These are phyloP conservation scores for Dalbergia cochinchinensis DNA, from an alignment of 306 rosid species.

Conservation along the genomic window DNA sequence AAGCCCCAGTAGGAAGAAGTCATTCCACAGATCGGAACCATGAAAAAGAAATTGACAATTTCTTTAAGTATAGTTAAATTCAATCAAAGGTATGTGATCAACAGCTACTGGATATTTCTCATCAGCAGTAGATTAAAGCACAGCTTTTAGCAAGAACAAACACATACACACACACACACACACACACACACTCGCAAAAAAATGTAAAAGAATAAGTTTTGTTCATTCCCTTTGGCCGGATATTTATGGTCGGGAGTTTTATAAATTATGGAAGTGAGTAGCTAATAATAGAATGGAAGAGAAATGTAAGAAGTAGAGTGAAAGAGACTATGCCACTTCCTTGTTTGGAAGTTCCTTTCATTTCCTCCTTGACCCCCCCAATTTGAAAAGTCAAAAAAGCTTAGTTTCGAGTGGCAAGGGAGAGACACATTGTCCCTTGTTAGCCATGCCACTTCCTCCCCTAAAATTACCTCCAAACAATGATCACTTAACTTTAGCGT, in stretches of 20 bases:
- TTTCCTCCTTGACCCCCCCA: too few relatives aligned
- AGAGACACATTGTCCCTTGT: too few relatives aligned
- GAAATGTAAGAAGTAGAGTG: too few relatives aligned
- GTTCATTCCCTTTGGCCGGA: background rate
- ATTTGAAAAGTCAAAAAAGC: too few relatives aligned
- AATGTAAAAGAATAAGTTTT: background rate
- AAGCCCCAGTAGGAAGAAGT: slow-evolving; percentile 3
- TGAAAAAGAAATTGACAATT: slow-evolving; percentile 38
- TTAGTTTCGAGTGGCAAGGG: too few relatives aligned
- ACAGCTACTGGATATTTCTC: background rate
- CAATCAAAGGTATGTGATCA: slow-evolving; percentile 34
- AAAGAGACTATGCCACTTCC: too few relatives aligned
- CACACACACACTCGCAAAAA: background rate
- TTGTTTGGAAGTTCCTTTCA: too few relatives aligned
- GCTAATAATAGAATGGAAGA: too few relatives aligned
- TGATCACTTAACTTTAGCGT: too few relatives aligned
- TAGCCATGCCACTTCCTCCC: too few relatives aligned
- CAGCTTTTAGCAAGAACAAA: slow-evolving; percentile 23
- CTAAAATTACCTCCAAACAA: too few relatives aligned
- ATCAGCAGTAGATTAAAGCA: slow-evolving; percentile 30
- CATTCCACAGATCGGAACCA: slow-evolving; percentile 26
- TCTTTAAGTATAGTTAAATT: slow-evolving; percentile 23
- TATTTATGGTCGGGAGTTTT: background rate
- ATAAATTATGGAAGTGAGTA: too few relatives aligned
- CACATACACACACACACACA: background rate